These are phyloP conservation scores for Acorus gramineus DNA, from an alignment of 106 monocot species.

Conservation along the genomic window DNA sequence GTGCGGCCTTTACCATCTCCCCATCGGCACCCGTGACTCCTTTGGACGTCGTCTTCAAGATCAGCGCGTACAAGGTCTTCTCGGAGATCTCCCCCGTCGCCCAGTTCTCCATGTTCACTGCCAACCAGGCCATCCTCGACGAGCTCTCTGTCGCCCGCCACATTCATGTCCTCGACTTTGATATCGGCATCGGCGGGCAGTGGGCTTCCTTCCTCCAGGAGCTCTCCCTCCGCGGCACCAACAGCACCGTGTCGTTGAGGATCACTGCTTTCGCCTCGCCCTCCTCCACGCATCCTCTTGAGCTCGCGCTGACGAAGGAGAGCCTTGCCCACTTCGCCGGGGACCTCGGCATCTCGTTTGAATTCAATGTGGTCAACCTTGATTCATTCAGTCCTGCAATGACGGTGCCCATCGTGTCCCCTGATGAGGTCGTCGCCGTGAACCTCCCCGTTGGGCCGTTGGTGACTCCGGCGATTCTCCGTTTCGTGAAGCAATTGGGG, in stretches of 20 bases:
- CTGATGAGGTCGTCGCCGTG: constrained; percentile 60
- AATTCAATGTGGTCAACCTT: constrained; percentile 49
- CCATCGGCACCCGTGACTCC: constrained; percentile 13
- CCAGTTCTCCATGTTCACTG: constrained; percentile 74
- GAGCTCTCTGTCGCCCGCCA: constrained; percentile 33
- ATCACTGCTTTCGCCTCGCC: constrained; percentile 62
- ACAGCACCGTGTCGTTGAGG: constrained; percentile 23
- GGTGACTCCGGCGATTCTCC: constrained; percentile 27
- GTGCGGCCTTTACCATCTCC: neutral
- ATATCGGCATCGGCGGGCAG: constrained; percentile 74
- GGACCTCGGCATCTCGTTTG: constrained; percentile 55
- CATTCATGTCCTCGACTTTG: constrained; percentile 87
- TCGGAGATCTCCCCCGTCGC: constrained; percentile 32
- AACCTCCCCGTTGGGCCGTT: constrained; percentile 47
- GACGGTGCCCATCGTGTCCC: constrained; percentile 16
- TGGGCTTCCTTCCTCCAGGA: constrained; percentile 76
- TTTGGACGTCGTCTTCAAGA: neutral
- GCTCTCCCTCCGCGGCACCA: constrained; percentile 22
- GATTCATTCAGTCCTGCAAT: constrained; percentile 53
- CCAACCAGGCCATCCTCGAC: constrained; percentile 63
- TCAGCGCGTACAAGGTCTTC: constrained; percentile 10
- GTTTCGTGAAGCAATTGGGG: constrained; percentile 60
- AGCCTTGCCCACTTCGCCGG: constrained; percentile 74
- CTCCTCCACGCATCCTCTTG: constrained; percentile 51
- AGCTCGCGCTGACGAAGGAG: constrained; percentile 60